These are phyloP conservation scores for Mallotus repandus DNA, from an alignment of 441 rosid species.

Conservation along the genomic window DNA sequence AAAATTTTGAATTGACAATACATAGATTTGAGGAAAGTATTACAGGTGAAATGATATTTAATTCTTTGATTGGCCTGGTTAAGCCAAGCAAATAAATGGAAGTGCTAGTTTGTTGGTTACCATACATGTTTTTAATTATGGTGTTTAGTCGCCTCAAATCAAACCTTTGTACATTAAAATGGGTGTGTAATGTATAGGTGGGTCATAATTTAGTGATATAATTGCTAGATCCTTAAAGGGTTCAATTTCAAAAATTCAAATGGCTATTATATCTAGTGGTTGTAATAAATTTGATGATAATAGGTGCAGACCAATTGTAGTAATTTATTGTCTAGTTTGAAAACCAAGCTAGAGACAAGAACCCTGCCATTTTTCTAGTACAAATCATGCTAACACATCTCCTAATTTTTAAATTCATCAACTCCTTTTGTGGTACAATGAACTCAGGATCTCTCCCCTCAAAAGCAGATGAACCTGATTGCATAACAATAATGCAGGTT, in stretches of 20 bases:
- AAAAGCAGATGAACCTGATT: neutral
- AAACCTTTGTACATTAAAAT: conserved; percentile 4
- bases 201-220: neutral
- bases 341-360: neutral
- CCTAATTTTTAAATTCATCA: neutral
- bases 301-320: neutral
- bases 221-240: neutral
- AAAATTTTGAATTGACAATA: conserved; percentile 11
- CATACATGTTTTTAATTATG: neutral
- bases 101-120: neutral
- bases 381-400: neutral
- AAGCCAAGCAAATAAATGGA: neutral
- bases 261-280: neutral
- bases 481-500: neutral
- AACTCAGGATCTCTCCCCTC: neutral
- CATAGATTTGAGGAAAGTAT: neutral
- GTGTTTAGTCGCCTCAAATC: neutral
- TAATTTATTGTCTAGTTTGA: neutral
- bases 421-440: neutral
- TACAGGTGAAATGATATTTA: neutral
- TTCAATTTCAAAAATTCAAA: neutral
- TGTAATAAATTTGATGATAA: conserved; percentile 9
- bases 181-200: neutral
- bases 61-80: neutral
- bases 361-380: neutral